Base-by-base conservation (phyloP, 192 early-diverging fungal genomes). In the Anaeromyces robustus region DNA sequence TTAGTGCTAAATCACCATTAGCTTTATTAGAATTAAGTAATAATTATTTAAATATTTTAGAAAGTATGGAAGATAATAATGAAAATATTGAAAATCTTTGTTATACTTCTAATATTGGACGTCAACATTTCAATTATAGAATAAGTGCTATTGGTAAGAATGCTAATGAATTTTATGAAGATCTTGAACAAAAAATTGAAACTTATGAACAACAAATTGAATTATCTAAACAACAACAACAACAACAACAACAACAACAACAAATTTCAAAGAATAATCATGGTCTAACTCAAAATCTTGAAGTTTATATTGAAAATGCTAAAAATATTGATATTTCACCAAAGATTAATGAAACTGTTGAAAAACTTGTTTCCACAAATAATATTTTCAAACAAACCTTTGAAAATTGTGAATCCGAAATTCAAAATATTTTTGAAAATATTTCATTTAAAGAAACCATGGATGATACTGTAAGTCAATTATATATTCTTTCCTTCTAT, bases 81-180 rank as follows among this genome's bases (percentile, higher is more conserved):
- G 43, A 52, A 52, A 52, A 52, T 22, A 52, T 52, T 52, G 43
- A 52, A 52, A 6, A 52, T 52, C 19, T 52, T 13, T 52, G 43
- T 52, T 52, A 52, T 19, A 52, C 43, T 13, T 52, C 43, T 22
- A 52, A 18, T 52, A 22, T 4, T 52, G 43, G 43, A 22, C 43
- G 43, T 52, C 43, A 52, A 52, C 43, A 52, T 7, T 52, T 52
- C 7, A 6, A 52, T 52, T 52, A 52, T 7, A 18, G 43, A 22
- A 52, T 52, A 22, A 22, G 17, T 22, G 43, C 85, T 84, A 84
- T 86, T 79, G 78, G 77, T 52, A 26, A 52, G 1, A 52, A 52
- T 52, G 43, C 43, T 0, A 22, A 0, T 52, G 19, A 52, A 52
- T 22, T 52, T 4, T 52, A 22, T 52, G 19, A 52, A 22, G 43